A percentile compares a stretch with the other conserved stretches of the same genome.
These are phyloP conservation scores for Coemansia asiatica DNA, from an alignment of 192 early-diverging fungal species.

Conservation along the genomic window DNA sequence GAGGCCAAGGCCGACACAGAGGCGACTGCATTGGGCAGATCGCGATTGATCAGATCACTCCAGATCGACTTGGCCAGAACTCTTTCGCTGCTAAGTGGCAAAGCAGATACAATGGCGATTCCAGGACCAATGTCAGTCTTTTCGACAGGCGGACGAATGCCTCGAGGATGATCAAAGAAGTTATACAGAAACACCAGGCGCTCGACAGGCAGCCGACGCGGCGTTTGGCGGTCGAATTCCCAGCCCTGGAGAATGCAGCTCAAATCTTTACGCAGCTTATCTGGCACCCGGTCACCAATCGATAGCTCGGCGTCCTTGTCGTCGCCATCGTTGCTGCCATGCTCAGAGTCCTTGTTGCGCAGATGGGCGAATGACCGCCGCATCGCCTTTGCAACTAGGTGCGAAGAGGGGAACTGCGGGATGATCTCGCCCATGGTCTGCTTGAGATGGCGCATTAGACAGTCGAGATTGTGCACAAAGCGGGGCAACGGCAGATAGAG, in stretches of 20 bases:
- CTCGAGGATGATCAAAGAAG: constrained; percentile 20
- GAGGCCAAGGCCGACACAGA: background rate
- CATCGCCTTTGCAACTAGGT: constrained; percentile 31
- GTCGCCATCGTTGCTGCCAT: constrained; percentile 2
- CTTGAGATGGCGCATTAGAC: constrained; percentile 37
- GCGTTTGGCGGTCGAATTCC: constrained; percentile 40
- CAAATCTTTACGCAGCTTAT: constrained; percentile 25
- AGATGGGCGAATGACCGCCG: constrained; percentile 42
- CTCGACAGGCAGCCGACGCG: constrained; percentile 39
- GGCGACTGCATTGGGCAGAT: background rate
- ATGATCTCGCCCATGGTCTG: constrained; percentile 47
- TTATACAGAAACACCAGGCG: constrained; percentile 48
- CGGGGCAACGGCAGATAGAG: constrained; percentile 51
- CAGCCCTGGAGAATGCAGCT: constrained; percentile 42
- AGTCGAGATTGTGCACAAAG: constrained; percentile 47
- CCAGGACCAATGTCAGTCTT: constrained; percentile 49
- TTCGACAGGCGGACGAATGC: constrained; percentile 20
- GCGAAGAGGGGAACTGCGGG: constrained; percentile 34
- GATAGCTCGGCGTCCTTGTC: constrained; percentile 1
- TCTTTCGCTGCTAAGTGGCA: constrained; percentile 36
- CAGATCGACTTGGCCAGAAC: constrained; percentile 37
- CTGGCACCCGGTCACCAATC: constrained; percentile 36
- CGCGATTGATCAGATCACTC: background rate
- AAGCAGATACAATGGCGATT: constrained; percentile 30
- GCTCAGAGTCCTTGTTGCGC: constrained; percentile 7